These are phyloP conservation scores for Westerdykella ornata DNA, from an alignment of 2,329 filamentous ascomycete species.

Conservation along the genomic window DNA sequence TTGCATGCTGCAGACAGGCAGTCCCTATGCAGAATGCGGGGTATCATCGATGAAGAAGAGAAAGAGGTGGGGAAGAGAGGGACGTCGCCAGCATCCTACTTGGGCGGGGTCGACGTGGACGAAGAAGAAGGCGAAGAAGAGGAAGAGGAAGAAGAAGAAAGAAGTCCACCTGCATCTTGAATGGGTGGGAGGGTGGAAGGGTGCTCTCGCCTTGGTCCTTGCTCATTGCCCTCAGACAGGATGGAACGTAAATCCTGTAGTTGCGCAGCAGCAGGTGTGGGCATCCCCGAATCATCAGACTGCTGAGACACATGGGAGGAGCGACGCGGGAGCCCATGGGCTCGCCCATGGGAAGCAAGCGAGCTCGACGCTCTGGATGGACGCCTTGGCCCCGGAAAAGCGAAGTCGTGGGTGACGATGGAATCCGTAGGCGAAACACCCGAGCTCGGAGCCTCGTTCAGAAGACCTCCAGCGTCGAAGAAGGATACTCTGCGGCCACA, in stretches of 20 bases:
- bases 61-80: no score
- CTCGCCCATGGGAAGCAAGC: slow-evolving; percentile 17
- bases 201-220: neutral
- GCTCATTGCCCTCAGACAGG: slow-evolving; percentile 15
- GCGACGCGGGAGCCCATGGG: slow-evolving; percentile 23
- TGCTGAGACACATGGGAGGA: slow-evolving; percentile 30
- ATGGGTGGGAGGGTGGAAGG: slow-evolving; percentile 19
- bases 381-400: slow-evolving; percentile 21
- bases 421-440: slow-evolving; percentile 31
- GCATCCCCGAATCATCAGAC: slow-evolving; percentile 30
- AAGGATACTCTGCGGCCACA: slow-evolving; percentile 61
- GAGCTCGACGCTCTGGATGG: slow-evolving; percentile 28
- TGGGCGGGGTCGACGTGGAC: slow-evolving; percentile 2
- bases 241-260: slow-evolving; percentile 23
- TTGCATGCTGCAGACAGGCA: no score
- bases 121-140: slow-evolving; percentile 21
- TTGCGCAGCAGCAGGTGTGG: slow-evolving; percentile 15
- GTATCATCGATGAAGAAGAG: slow-evolving; percentile 26
- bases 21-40: slow-evolving; percentile 10
- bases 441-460: slow-evolving; percentile 48
- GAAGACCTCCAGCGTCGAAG: slow-evolving; percentile 74
- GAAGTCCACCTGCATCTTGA: slow-evolving; percentile 30
- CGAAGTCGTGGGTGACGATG: slow-evolving; percentile 41
- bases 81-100: no score
- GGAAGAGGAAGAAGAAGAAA: slow-evolving; percentile 15